Conservation (phyloP, 2,329 filamentous ascomycete genomes). For the Microcera coccophila region DNA sequence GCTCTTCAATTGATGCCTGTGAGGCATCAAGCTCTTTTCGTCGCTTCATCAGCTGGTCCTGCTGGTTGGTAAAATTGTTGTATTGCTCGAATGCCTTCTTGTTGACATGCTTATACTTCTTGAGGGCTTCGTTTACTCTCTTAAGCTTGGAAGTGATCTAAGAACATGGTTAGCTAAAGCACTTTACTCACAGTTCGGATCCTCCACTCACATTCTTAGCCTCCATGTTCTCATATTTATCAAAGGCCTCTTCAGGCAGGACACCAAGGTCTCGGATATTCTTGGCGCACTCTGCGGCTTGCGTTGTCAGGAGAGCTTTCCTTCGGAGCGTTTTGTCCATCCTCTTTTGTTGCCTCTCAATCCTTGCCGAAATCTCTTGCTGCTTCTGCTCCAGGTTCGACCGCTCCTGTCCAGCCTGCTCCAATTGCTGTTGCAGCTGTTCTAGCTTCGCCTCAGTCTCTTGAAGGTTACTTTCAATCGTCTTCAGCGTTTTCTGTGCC, state of each 20-base stretch:
- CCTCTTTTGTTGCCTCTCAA: slow-evolving; percentile 80
- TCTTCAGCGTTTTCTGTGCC: slow-evolving; percentile 62
- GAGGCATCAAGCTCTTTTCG: slow-evolving; percentile 83
- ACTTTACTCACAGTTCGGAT: neutral
- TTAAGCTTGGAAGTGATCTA: slow-evolving; percentile 67
- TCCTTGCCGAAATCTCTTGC: slow-evolving; percentile 70
- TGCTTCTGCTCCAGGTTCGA: slow-evolving; percentile 66
- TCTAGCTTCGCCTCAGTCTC: slow-evolving; percentile 73
- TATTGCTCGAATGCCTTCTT: slow-evolving; percentile 99
- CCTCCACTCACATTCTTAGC: slow-evolving; percentile 61
- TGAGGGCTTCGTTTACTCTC: slow-evolving; percentile 86
- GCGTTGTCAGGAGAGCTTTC: slow-evolving; percentile 72
- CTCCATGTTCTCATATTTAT: slow-evolving; percentile 81
- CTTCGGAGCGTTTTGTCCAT: slow-evolving; percentile 92
- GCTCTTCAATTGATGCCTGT: slow-evolving; percentile 81
- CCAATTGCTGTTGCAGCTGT: slow-evolving; percentile 45
- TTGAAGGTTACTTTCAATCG: slow-evolving; percentile 64
- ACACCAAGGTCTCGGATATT: slow-evolving; percentile 92
- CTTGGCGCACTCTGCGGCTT: slow-evolving; percentile 75
- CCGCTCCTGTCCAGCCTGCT: slow-evolving; percentile 53
- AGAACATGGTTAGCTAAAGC: slow-evolving; percentile 8
- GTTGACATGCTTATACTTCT: slow-evolving; percentile 97
- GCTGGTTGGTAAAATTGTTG: slow-evolving; percentile 90
- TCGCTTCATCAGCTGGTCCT: slow-evolving; percentile 79
- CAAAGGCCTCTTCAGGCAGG: slow-evolving; percentile 88